Evolutionary conservation across 2,329 filamentous ascomycete genomes (phyloP).

Genomic region (Xylaria sp.): DNA sequence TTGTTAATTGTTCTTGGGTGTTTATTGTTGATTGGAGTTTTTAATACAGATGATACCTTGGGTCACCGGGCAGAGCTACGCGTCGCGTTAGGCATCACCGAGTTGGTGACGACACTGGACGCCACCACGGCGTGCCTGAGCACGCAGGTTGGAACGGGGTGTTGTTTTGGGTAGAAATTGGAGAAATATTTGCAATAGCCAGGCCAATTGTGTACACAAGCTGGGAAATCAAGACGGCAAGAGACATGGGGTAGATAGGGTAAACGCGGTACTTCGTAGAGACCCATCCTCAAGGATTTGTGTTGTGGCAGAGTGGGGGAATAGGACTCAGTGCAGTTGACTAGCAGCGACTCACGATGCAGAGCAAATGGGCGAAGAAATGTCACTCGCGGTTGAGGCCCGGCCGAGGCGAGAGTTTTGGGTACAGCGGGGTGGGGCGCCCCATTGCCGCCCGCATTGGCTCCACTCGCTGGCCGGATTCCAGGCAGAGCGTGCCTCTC

Average conservation of each 20-base stretch:
- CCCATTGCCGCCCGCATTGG: slow-evolving; percentile 28
- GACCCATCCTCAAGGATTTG: slow-evolving; percentile 35
- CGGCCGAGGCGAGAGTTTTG: slow-evolving; percentile 26
- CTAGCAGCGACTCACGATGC: slow-evolving; percentile 32
- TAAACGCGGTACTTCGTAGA: slow-evolving; percentile 28
- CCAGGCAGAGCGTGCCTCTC: neutral
- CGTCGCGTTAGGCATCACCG: slow-evolving; percentile 33
- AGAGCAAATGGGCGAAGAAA: slow-evolving; percentile 20
- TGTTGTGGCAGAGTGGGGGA: slow-evolving; percentile 32
- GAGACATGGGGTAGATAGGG: slow-evolving; percentile 21
- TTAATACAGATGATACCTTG: slow-evolving; percentile 23
- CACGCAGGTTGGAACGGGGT: slow-evolving; percentile 18
- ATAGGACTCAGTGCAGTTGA: slow-evolving; percentile 18
- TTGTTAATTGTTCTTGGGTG: slow-evolving; percentile 4
- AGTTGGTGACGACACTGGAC: slow-evolving; percentile 16
- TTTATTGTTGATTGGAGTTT: slow-evolving; percentile 19
- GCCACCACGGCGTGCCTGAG: slow-evolving; percentile 22
- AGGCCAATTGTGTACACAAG: slow-evolving; percentile 30
- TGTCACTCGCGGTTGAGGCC: slow-evolving; percentile 20
- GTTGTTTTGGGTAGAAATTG: slow-evolving; percentile 30
- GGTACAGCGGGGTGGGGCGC: slow-evolving; percentile 32
- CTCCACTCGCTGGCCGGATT: slow-evolving; percentile 7
- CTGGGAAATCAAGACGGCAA: slow-evolving; percentile 26
- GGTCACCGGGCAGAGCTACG: slow-evolving; percentile 20
- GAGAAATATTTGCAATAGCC: slow-evolving; percentile 33